Conservation (phyloP, 768 basidiomycete species). For the Mycena crocata region DNA sequence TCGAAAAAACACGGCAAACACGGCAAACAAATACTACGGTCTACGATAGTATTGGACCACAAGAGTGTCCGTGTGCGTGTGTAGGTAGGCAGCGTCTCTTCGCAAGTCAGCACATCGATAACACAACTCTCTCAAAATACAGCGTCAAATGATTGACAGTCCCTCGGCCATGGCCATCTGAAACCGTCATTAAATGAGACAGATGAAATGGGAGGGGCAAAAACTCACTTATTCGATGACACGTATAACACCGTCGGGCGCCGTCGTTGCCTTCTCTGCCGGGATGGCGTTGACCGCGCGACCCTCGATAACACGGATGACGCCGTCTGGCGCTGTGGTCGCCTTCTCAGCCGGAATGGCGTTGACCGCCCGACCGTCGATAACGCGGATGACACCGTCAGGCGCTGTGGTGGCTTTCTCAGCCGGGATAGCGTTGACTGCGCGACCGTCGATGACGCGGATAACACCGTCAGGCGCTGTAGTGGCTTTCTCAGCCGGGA, state of each 20-base stretch:
- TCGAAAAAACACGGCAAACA: slow-evolving; percentile 5
- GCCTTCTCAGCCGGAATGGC: neutral
- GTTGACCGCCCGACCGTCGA: slow-evolving; percentile 45
- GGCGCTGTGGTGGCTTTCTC: slow-evolving; percentile 49
- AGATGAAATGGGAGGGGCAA: neutral
- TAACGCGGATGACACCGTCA: slow-evolving; percentile 48
- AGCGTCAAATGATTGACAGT: neutral
- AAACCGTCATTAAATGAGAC: neutral
- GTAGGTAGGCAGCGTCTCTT: slow-evolving; percentile 17
- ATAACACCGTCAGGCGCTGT: slow-evolving; percentile 44
- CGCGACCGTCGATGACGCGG: slow-evolving; percentile 37
- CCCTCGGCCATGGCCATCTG: neutral
- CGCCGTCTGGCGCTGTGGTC: slow-evolving; percentile 30
- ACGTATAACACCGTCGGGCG: slow-evolving; percentile 41
- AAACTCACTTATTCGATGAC: neutral
- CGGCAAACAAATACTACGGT: slow-evolving; percentile 29
- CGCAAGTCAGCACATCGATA: slow-evolving; percentile 11
- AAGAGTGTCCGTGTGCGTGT: slow-evolving; percentile 14
- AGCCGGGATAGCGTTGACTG: slow-evolving; percentile 40
- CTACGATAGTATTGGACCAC: slow-evolving; percentile 30
- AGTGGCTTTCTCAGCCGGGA: slow-evolving; percentile 34
- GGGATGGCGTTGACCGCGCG: slow-evolving; percentile 39
- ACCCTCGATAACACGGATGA: slow-evolving; percentile 47
- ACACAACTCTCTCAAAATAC: slow-evolving; percentile 27
- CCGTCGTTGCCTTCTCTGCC: slow-evolving; percentile 47